Percentiles rank a stretch among this genome's conserved stretches.
phyloP scores from a whole-genome alignment of 2,329 filamentous ascomycete genomes.

The Xylaria digitata region DNA sequence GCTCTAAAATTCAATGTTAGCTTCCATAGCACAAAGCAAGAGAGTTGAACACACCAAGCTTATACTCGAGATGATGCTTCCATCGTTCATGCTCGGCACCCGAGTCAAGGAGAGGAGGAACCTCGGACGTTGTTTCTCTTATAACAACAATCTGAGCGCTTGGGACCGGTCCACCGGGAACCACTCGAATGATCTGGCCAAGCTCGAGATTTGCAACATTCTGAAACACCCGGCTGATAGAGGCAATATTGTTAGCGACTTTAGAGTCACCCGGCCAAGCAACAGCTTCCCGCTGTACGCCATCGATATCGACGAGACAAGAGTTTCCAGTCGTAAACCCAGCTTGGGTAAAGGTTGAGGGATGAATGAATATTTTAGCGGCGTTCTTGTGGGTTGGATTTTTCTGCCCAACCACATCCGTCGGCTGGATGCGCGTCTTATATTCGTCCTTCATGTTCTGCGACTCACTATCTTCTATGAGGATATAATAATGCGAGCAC shows the following conservation, averaged over 20 bases:
- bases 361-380: constrained; percentile 51
- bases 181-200: constrained; percentile 71
- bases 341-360: constrained; percentile 46
- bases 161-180: constrained; percentile 65
- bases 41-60: constrained; percentile 42
- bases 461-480: constrained; percentile 25
- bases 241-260: constrained; percentile 72
- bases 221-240: constrained; percentile 80
- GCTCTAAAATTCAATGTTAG: constrained; percentile 54
- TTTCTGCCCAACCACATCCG: constrained; percentile 48
- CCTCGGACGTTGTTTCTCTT: constrained; percentile 64
- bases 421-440: constrained; percentile 50
- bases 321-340: constrained; percentile 47
- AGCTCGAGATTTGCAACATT: constrained; percentile 78
- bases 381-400: constrained; percentile 50
- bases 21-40: background rate
- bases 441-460: constrained; percentile 44
- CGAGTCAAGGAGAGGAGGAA: constrained; percentile 46
- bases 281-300: constrained; percentile 57
- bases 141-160: constrained; percentile 70
- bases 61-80: constrained; percentile 46
- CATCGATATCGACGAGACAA: constrained; percentile 55
- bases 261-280: constrained; percentile 65
- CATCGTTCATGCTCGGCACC: constrained; percentile 48
- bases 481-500: background rate